Evolutionary conservation across 2,329 filamentous ascomycete genomes (phyloP).

Genomic region (Aspergillus novofumigatus): DNA sequence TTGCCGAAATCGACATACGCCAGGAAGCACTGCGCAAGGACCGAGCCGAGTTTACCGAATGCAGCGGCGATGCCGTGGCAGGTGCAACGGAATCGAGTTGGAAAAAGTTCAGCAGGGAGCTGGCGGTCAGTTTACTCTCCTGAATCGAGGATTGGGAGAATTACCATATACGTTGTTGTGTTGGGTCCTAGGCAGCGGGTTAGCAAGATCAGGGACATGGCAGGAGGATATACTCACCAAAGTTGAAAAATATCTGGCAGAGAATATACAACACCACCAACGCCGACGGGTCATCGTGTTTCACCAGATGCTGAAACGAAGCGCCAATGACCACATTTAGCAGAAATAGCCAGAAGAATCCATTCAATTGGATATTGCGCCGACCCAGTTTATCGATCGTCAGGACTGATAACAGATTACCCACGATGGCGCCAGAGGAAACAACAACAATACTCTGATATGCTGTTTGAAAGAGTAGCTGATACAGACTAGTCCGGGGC

Average conservation of each 20-base stretch:
- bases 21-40: constrained; percentile 16
- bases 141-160: neutral
- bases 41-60: constrained; percentile 45
- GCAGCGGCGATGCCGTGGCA: constrained; percentile 48
- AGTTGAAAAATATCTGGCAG: constrained; percentile 41
- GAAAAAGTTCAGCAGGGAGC: constrained; percentile 47
- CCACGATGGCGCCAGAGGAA: constrained; percentile 33
- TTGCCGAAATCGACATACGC: constrained; percentile 9
- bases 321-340: constrained; percentile 15
- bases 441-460: constrained; percentile 25
- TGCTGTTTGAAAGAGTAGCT: constrained; percentile 19
- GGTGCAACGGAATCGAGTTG: constrained; percentile 46
- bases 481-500: constrained; percentile 21
- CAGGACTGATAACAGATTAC: constrained; percentile 28
- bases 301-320: constrained; percentile 1
- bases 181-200: constrained; percentile 13
- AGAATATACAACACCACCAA: constrained; percentile 36
- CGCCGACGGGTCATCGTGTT: constrained; percentile 6
- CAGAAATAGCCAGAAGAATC: constrained; percentile 32
- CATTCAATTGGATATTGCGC: constrained; percentile 31
- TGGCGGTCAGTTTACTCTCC: neutral
- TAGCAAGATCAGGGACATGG: neutral
- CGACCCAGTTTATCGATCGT: constrained; percentile 30
- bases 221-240: constrained; percentile 16
- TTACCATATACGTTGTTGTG: constrained; percentile 29